Evolutionary conservation across 495 filamentous ascomycete genomes (phyloP), one percentile per base, ranked within the genome.

Genomic region (Talaromyces borbonicus): DNA sequence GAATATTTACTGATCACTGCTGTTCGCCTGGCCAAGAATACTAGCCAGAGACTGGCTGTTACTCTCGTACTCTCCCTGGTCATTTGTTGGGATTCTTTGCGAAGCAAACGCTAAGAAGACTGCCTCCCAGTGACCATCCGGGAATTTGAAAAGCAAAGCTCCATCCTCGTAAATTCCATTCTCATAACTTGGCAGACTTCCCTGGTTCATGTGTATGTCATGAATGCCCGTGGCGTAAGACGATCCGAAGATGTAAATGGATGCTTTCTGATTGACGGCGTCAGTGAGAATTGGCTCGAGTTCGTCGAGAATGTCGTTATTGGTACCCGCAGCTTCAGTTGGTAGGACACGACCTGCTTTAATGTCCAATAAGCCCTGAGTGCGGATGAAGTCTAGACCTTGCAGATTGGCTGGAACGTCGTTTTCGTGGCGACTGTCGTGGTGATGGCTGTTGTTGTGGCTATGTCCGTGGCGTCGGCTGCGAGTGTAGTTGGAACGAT

Each of bases 191-290:
- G 53, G 50, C 27, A 53, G 41, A 51, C 56, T 66, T 25, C 66
- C 64, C 52, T 69, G 66, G 49, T 69, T 69, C 66, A 68, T 66
- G 48, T 69, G 66, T 2, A 69, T 49, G 49, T 69, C 58, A 48
- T 69, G 66, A 25, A 69, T 69, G 2, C 63, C 65, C 12, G 56
- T 43, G 31, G 55, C 56, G 48, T 56, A 67, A 5, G 56, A 59
- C 8, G 59, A 57, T 1, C 63, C 63, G 14, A 50, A 62, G 26
- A 69, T 56, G 44, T 61, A 69, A 22, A 57, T 48, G 2, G 52
- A 58, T 7, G 63, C 60, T 26, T 61, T 58, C 14, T 52, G 8
- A 39, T 52, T 56, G 43, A 69, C 59, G 3, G 62, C 62, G 23
- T 56, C 50, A 8, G 50, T 51, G 1, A 69, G 43, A 31, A 67